These are phyloP conservation scores for Epichloe scottii DNA, from an alignment of 2,329 filamentous ascomycete species.

Conservation along the genomic window DNA sequence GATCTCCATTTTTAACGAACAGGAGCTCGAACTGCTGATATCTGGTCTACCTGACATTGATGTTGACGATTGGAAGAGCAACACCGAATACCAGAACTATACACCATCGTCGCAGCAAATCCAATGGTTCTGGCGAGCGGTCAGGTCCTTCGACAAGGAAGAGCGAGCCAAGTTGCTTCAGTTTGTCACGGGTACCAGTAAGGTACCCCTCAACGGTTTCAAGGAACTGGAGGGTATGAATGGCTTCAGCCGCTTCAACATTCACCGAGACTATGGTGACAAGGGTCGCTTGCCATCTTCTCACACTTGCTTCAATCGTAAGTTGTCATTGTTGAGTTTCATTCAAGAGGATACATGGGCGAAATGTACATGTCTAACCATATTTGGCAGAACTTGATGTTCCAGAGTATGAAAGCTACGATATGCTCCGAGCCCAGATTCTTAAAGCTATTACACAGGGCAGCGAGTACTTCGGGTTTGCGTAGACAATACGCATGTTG, in stretches of 20 bases:
- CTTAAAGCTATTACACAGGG: slow-evolving; percentile 96
- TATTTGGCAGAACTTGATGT: slow-evolving; percentile 74
- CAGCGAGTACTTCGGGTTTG: slow-evolving; percentile 95
- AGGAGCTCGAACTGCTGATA: slow-evolving; percentile 91
- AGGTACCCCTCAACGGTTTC: slow-evolving; percentile 96
- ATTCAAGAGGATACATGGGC: slow-evolving; percentile 1
- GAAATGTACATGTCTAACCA: background rate
- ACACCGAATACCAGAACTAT: slow-evolving; percentile 98
- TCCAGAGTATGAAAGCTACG: slow-evolving; percentile 95
- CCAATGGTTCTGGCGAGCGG: slow-evolving; percentile 98
- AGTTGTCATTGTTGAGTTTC: slow-evolving; percentile 35
- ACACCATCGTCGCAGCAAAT: slow-evolving; percentile 88
- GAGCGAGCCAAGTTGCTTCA: slow-evolving; percentile 94
- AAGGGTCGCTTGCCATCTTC: slow-evolving; percentile 92
- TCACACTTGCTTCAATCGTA: slow-evolving; percentile 99
- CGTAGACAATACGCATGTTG: slow-evolving; percentile 38
- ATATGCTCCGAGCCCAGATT: slow-evolving; percentile 72
- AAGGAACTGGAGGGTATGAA: slow-evolving; percentile 99
- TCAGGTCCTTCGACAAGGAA: slow-evolving; percentile 96
- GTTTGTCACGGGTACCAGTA: slow-evolving; percentile 96
- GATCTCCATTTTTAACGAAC: slow-evolving; percentile 96
- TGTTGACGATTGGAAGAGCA: slow-evolving; percentile 97
- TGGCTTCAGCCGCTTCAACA: slow-evolving; percentile 94
- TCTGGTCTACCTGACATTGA: slow-evolving; percentile 96
- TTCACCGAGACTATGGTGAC: slow-evolving; percentile 93